Percentiles rank a stretch among this genome's conserved stretches.
Conservation (phyloP, 176 grass and related monocot species). For the Bolboschoenus planiculmis region DNA sequence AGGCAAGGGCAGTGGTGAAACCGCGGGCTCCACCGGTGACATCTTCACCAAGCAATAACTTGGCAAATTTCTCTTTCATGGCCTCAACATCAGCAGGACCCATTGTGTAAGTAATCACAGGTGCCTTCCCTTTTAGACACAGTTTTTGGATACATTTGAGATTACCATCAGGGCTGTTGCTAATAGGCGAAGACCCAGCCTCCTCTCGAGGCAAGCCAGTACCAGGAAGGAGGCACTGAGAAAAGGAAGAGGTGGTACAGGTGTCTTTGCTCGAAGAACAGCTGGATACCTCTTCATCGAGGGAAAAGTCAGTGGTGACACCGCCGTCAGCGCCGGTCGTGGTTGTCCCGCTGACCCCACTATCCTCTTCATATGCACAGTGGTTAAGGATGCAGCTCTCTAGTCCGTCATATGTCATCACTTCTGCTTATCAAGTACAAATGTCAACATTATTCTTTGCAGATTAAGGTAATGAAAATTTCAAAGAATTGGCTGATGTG, state of each 20-base stretch:
- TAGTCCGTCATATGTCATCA: constrained; percentile 76
- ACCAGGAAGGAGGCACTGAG: constrained; percentile 36
- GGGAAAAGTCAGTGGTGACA: constrained; percentile 47
- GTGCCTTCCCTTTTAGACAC: constrained; percentile 61
- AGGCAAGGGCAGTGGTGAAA: constrained; percentile 62
- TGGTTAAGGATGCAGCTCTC: constrained; percentile 77
- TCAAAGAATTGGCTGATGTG: background rate
- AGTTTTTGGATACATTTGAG: constrained; percentile 44
- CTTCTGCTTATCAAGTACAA: constrained; percentile 35
- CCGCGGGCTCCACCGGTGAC: constrained; percentile 66
- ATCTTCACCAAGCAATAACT: constrained; percentile 85
- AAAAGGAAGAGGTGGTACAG: constrained; percentile 56
- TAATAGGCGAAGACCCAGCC: constrained; percentile 47
- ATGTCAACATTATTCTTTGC: background rate
- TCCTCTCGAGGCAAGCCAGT: constrained; percentile 39
- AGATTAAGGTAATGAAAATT: background rate
- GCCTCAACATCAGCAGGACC: constrained; percentile 57
- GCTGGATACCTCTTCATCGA: constrained; percentile 82
- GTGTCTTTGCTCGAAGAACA: constrained; percentile 87
- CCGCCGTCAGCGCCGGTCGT: constrained; percentile 52
- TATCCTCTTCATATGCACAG: constrained; percentile 67
- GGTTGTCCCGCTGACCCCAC: constrained; percentile 40
- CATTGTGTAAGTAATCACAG: constrained; percentile 50
- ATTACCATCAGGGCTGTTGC: constrained; percentile 26
- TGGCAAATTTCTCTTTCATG: constrained; percentile 92